These are phyloP conservation scores for Penicillium robsamsonii DNA, from an alignment of 495 filamentous ascomycete species.

Conservation along the genomic window DNA sequence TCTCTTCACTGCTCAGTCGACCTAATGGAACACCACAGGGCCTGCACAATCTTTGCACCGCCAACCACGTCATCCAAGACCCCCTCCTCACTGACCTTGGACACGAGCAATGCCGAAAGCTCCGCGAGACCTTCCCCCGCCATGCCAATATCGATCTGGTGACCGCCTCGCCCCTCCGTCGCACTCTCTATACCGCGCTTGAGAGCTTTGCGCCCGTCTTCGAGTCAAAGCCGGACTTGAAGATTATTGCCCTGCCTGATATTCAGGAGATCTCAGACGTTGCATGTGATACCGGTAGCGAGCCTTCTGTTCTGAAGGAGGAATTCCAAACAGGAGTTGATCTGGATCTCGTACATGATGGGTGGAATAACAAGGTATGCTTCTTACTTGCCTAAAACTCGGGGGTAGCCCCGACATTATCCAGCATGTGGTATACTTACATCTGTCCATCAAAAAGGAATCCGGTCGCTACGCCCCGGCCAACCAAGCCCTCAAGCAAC, in stretches of 20 bases:
- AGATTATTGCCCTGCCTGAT: slow-evolving; percentile 70
- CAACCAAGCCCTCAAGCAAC: slow-evolving; percentile 54
- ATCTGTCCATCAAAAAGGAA: slow-evolving; percentile 12
- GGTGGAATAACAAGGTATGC: slow-evolving; percentile 68
- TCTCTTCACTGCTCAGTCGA: not conserved
- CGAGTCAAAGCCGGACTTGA: slow-evolving; percentile 43
- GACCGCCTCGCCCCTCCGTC: slow-evolving; percentile 77
- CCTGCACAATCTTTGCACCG: slow-evolving; percentile 74
- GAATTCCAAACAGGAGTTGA: slow-evolving; percentile 69
- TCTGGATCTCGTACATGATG: slow-evolving; percentile 54
- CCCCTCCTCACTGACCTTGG: slow-evolving; percentile 77
- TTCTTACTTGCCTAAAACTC: not conserved
- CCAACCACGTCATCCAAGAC: slow-evolving; percentile 72
- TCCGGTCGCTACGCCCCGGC: slow-evolving; percentile 57
- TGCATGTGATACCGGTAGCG: slow-evolving; percentile 77
- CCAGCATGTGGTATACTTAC: not conserved
- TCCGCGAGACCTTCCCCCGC: slow-evolving; percentile 61
- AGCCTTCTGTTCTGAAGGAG: slow-evolving; percentile 51
- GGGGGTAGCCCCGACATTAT: not conserved
- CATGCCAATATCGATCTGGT: slow-evolving; percentile 66
- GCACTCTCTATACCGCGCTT: slow-evolving; percentile 80
- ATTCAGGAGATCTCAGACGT: slow-evolving; percentile 75
- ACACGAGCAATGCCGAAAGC: slow-evolving; percentile 66
- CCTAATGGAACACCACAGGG: slow-evolving; percentile 49
- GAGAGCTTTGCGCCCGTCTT: slow-evolving; percentile 61